Evolutionary conservation across 2,329 filamentous ascomycete species (phyloP), one percentile per base, ranked within the genome.

Genomic region (Sclerotinia borealis): DNA sequence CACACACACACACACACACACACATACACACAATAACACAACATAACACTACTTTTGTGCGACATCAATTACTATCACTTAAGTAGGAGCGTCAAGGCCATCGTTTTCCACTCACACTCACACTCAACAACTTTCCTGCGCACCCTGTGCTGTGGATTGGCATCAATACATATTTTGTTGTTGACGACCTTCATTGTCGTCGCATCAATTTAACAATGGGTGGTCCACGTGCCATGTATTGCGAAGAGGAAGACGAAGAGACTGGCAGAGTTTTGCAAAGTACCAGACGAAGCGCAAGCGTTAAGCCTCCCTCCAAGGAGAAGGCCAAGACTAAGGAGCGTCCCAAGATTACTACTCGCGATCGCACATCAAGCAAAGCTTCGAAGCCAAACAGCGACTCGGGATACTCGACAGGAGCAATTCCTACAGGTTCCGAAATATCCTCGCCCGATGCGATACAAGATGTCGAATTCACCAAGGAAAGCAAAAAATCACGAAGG

Each of bases 231-330:
- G 67, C 70, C n/a, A 69, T 68, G 37, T 72, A 70, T 62, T 61
- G 68, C 27, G 70, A 70, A 39, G 71, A 73, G 34, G 60, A 66
- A 58, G 71, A 72, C 48, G 71, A 72, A 56, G 58, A 64, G 13
- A 64, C 66, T 15, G 69, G 69, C 19, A 64, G 56, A 51, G 49
- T 65, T 36, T 59, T 72, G 47, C 67, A 63, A 59, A 68, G 64
- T 10, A 71, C 65, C 49, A 56, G 69, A 56, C 67, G 65, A 37
- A 67, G 64, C 61, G 72, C 72, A 37, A 67, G 67, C 63, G 47
- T 51, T 37, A 50, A 50, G 22, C 36, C 29, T 31, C 59, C 64
- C 51, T 64, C 65, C 58, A 63, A 59, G 64, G 65, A 68, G 49
- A 69, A 66, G 58, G 62, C 65, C 36, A 67, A 67, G 50, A 64